These are phyloP conservation scores for Miamiensis avidus DNA, from an alignment of 169 alveolate genomes.

Conservation along the genomic window DNA sequence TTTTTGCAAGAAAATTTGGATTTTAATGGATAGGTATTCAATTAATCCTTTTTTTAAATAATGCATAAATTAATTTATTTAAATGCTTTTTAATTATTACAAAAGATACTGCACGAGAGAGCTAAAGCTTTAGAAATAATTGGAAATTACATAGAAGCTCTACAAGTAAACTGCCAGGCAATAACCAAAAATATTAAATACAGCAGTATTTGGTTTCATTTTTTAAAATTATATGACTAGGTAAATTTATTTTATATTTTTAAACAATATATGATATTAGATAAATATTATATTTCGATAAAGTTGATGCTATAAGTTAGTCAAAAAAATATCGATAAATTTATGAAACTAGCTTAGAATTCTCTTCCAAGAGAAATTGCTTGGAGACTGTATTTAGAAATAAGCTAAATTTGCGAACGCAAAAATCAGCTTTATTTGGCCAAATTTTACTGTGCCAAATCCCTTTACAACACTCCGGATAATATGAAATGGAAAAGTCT, in stretches of 20 bases:
- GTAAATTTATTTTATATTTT: not conserved
- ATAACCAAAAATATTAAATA: too few relatives aligned
- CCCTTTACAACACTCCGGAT: not conserved
- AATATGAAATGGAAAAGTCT: not conserved
- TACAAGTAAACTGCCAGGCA: not conserved
- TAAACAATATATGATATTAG: too few relatives aligned
- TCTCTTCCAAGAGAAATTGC: not conserved
- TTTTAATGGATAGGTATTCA: not conserved
- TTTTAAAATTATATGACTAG: not conserved
- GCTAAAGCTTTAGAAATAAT: not conserved
- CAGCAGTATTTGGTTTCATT: not conserved
- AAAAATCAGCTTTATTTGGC: not conserved
- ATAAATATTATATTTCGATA: too few relatives aligned
- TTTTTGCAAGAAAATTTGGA: not conserved
- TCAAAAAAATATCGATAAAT: not conserved
- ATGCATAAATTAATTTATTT: too few relatives aligned
- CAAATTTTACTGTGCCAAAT: not conserved
- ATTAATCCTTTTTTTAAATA: too few relatives aligned
- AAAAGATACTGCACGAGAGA: not conserved
- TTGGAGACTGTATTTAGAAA: not conserved
- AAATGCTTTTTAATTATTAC: too few relatives aligned
- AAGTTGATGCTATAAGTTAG: not conserved
- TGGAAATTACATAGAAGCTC: not conserved
- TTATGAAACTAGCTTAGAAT: not conserved
- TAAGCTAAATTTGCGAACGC: not conserved